Conservation (phyloP, 139 green algal species). For the Microglena sp. region DNA sequence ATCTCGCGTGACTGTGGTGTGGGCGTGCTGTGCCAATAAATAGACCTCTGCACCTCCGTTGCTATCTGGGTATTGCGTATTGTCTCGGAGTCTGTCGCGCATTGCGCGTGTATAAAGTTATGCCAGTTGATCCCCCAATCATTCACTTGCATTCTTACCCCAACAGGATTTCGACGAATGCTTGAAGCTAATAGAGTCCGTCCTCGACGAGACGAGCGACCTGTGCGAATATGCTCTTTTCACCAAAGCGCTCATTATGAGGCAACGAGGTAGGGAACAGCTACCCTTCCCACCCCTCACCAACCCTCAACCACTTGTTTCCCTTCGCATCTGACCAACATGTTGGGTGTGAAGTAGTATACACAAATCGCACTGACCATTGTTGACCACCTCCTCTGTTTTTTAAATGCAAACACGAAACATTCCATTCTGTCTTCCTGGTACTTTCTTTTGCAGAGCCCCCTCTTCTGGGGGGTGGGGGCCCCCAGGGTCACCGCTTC, state of each 20-base stretch:
- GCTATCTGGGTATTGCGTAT: not conserved
- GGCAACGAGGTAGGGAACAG: conserved; percentile 41
- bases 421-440: too few species aligned
- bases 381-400: not conserved
- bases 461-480: too few species aligned
- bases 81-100: not conserved
- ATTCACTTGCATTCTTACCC: not conserved
- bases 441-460: too few species aligned
- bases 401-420: not conserved
- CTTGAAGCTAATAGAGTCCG: conserved; percentile 42
- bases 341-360: not conserved
- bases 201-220: conserved; percentile 32
- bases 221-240: conserved; percentile 54
- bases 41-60: not conserved
- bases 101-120: not conserved
- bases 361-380: not conserved
- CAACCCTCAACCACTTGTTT: too few species aligned
- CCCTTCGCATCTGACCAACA: not conserved
- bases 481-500: too few species aligned
- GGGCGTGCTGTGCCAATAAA: too few species aligned
- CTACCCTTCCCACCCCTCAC: not conserved
- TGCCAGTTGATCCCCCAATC: too few species aligned
- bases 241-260: conserved; percentile 61
- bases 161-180: conserved; percentile 62
- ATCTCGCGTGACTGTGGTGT: too few species aligned